Conservation (phyloP, 2,329 filamentous ascomycete species). For the Exophiala xenobiotica region DNA sequence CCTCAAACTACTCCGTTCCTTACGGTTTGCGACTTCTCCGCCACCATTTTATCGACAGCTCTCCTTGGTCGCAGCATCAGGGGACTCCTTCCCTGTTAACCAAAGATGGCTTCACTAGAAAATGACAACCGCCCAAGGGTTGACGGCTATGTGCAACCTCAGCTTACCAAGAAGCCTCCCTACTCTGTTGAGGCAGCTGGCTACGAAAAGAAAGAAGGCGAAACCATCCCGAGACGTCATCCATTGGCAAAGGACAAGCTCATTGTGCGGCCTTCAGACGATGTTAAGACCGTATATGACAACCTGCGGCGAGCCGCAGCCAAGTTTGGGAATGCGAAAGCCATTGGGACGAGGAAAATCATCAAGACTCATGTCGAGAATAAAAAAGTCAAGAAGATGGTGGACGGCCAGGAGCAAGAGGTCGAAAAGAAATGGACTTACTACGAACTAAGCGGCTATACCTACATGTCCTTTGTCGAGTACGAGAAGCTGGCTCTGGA, state of each 20-base stretch:
- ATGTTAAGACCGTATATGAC: conserved; percentile 75
- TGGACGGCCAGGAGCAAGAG: conserved; percentile 75
- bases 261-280: conserved; percentile 62
- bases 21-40: no score
- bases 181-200: conserved; percentile 73
- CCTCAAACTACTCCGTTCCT: no score
- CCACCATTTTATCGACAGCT: no score
- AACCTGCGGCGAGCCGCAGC: conserved; percentile 69
- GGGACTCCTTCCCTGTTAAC: background rate
- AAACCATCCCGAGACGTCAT: conserved; percentile 80
- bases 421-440: conserved; percentile 90
- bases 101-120: conserved; percentile 18
- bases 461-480: conserved; percentile 75
- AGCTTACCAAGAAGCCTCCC: conserved; percentile 66
- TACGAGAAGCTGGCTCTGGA: conserved; percentile 70
- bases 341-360: conserved; percentile 70
- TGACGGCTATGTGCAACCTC: conserved; percentile 37
- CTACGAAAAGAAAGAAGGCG: conserved; percentile 68
- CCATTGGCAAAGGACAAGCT: conserved; percentile 69
- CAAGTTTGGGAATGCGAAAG: conserved; percentile 61
- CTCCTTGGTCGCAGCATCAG: no score
- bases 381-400: conserved; percentile 85
- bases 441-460: conserved; percentile 78
- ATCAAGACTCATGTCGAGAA: conserved; percentile 77
- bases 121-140: conserved; percentile 23